These are phyloP conservation scores for Crithidia fasciculata DNA, from an alignment of 208 protist genomes.

Conservation along the genomic window DNA sequence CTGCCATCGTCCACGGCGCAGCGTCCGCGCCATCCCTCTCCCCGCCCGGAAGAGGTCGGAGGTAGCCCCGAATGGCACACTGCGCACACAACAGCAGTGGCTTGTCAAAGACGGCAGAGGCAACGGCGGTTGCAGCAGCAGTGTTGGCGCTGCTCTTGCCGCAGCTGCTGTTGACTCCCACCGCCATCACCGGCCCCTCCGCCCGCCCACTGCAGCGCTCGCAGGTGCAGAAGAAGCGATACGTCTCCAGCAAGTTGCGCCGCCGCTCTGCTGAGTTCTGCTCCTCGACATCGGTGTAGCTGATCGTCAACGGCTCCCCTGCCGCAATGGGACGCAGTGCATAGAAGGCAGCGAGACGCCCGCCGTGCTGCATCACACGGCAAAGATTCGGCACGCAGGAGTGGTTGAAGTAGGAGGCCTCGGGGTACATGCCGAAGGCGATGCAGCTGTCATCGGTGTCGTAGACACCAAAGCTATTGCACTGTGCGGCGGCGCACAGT, in stretches of 20 bases:
- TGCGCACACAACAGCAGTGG: slow-evolving; percentile 42
- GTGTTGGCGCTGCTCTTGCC: not conserved
- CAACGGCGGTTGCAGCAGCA: not conserved
- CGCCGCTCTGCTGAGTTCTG: slow-evolving; percentile 59
- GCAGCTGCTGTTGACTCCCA: not conserved
- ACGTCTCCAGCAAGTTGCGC: slow-evolving; percentile 51
- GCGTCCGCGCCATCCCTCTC: not conserved
- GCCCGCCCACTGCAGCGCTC: slow-evolving; percentile 42
- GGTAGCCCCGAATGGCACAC: slow-evolving; percentile 56
- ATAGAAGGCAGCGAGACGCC: slow-evolving; percentile 60
- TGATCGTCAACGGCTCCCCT: slow-evolving; percentile 68
- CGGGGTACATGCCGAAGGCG: slow-evolving; percentile 62
- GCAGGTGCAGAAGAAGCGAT: slow-evolving; percentile 77
- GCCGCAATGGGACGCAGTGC: slow-evolving; percentile 54
- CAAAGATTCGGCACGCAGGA: slow-evolving; percentile 75
- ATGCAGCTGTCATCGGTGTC: slow-evolving; percentile 46
- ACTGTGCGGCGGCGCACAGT: slow-evolving; percentile 62
- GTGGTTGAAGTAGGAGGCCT: slow-evolving; percentile 83
- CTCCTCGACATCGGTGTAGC: slow-evolving; percentile 78
- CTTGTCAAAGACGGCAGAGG: slow-evolving; percentile 14
- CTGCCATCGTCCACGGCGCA: slow-evolving; percentile 19
- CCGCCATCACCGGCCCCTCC: slow-evolving; percentile 18
- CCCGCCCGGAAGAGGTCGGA: slow-evolving; percentile 40
- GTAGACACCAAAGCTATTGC: slow-evolving; percentile 77
- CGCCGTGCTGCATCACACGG: slow-evolving; percentile 60